These are phyloP conservation scores for Pyrrhoderma lamaoense DNA, from an alignment of 1,284 basidiomycete species.

Conservation along the genomic window DNA sequence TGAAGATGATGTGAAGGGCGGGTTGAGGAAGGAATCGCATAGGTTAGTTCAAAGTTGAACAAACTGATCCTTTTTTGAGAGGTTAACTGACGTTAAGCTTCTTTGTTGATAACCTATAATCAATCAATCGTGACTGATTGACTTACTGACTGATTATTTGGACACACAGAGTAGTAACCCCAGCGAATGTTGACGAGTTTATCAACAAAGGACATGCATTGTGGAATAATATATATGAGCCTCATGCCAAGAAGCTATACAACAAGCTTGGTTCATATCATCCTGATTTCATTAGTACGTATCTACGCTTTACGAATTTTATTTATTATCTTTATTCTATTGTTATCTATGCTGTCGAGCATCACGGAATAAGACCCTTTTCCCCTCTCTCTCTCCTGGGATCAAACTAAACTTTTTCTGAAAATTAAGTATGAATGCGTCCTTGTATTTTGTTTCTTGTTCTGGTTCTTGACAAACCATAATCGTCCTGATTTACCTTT, in stretches of 20 bases:
- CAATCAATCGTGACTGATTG: no score
- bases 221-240: constrained; percentile 91
- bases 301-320: constrained; percentile 3
- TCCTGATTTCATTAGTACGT: constrained; percentile 79
- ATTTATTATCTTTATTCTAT: no score
- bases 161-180: constrained; percentile 45
- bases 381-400: no score
- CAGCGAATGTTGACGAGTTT: constrained; percentile 61
- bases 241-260: constrained; percentile 84
- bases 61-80: no score
- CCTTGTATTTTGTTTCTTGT: constrained; percentile 4
- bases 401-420: no score
- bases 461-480: neutral
- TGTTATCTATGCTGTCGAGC: no score
- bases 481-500: no score
- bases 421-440: no score
- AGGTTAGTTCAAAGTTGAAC: constrained; percentile 42
- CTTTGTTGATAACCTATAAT: no score
- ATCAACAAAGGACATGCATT: constrained; percentile 59
- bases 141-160: neutral
- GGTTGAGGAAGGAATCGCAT: constrained; percentile 56
- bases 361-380: no score
- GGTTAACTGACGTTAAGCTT: no score
- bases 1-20: constrained; percentile 70
- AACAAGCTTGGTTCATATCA: constrained; percentile 82